Evolutionary conservation across 2,329 filamentous ascomycete species (phyloP).

Genomic region (Chaetomiaceae sp.): DNA sequence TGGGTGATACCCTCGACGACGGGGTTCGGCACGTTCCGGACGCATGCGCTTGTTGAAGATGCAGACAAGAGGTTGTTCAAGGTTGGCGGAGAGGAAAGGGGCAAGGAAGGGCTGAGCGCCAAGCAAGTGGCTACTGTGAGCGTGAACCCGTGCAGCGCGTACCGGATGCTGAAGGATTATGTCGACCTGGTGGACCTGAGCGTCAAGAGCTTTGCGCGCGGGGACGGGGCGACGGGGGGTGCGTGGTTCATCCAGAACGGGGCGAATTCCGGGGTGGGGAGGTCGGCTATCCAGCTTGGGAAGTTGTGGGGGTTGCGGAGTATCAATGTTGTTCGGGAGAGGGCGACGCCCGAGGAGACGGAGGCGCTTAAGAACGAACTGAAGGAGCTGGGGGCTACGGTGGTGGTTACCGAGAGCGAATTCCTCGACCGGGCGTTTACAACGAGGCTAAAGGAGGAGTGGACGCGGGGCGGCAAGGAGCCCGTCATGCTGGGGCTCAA

Average conservation of each 20-base stretch:
- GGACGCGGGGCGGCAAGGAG: constrained; percentile 68
- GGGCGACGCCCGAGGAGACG: constrained; percentile 61
- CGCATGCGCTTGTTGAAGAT: constrained; percentile 68
- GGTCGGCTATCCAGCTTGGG: constrained; percentile 85
- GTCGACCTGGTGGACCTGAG: constrained; percentile 45
- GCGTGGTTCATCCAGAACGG: constrained; percentile 98
- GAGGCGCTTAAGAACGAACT: constrained; percentile 53
- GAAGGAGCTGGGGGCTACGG: constrained; percentile 49
- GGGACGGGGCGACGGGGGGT: constrained; percentile 68
- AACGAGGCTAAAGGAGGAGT: constrained; percentile 51
- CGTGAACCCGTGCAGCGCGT: constrained; percentile 92
- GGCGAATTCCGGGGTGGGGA: constrained; percentile 87
- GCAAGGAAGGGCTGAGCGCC: constrained; percentile 65
- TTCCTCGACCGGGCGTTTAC: constrained; percentile 57
- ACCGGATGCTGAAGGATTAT: constrained; percentile 86
- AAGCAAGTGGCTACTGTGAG: constrained; percentile 82
- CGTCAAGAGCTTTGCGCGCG: constrained; percentile 42
- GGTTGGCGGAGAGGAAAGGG: constrained; percentile 41
- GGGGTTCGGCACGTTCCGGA: constrained; percentile 90
- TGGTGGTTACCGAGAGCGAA: constrained; percentile 54
- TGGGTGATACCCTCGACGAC: constrained; percentile 88
- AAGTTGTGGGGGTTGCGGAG: constrained; percentile 82
- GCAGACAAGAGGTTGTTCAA: constrained; percentile 56
- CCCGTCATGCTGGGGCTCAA: constrained; percentile 77
- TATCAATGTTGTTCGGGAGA: constrained; percentile 80